phyloP scores from a whole-genome alignment of 2,329 filamentous ascomycete genomes.

The Aspergillus eucalypticola region DNA sequence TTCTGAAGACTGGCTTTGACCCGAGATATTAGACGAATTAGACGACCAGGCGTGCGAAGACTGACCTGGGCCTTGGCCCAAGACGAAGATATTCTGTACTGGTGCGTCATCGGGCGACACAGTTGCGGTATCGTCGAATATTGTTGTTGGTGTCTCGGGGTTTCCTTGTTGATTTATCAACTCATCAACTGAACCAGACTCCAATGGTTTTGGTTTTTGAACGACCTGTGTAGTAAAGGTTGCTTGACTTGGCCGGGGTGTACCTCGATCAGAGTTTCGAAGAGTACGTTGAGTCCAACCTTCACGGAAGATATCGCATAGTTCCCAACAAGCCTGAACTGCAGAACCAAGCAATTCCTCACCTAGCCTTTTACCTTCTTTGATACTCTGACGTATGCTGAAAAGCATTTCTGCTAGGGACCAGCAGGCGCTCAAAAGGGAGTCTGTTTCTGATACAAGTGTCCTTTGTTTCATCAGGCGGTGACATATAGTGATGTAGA shows the following conservation, averaged over 20 bases:
- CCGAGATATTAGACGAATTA: slow-evolving; percentile 74
- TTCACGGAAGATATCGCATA: slow-evolving; percentile 89
- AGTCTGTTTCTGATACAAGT: slow-evolving; percentile 77
- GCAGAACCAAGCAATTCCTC: slow-evolving; percentile 84
- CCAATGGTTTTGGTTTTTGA: slow-evolving; percentile 52
- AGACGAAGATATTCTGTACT: slow-evolving; percentile 83
- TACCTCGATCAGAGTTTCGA: slow-evolving; percentile 70
- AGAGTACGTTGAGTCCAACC: slow-evolving; percentile 81
- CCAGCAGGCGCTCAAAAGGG: slow-evolving; percentile 84
- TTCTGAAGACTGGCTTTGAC: slow-evolving; percentile 68
- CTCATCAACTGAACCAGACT: slow-evolving; percentile 30
- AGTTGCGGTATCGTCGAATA: slow-evolving; percentile 89
- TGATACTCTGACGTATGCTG: slow-evolving; percentile 77
- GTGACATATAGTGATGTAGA: slow-evolving; percentile 91
- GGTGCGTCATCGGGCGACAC: slow-evolving; percentile 77
- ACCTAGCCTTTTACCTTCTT: slow-evolving; percentile 71
- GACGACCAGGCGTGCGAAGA: slow-evolving; percentile 66
- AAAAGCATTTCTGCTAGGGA: slow-evolving; percentile 89
- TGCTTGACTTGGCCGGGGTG: slow-evolving; percentile 77
- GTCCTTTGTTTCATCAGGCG: slow-evolving; percentile 92
- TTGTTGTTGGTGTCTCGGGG: slow-evolving; percentile 90
- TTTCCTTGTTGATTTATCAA: slow-evolving; percentile 32
- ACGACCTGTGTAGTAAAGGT: slow-evolving; percentile 63
- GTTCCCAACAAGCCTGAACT: slow-evolving; percentile 90
- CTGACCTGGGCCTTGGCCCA: slow-evolving; percentile 68